Evolutionary conservation across 2,329 filamentous ascomycete genomes (phyloP).

Genomic region (Macrophomina tecta): DNA sequence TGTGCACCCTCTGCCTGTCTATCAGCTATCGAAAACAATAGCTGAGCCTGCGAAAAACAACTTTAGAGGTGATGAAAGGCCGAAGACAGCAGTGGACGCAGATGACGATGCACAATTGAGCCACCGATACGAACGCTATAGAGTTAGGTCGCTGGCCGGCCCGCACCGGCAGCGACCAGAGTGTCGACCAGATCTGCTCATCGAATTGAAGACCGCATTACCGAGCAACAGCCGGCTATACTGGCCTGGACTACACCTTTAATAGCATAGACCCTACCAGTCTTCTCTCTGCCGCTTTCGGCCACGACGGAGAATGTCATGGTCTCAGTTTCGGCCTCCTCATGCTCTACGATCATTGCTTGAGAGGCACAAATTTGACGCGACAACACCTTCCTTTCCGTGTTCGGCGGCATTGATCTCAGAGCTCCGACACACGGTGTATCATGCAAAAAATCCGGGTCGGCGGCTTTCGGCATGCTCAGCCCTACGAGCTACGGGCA

Average conservation of each 20-base stretch:
- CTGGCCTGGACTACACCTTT: not conserved
- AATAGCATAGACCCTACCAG: not conserved
- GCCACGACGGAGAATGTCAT: not conserved
- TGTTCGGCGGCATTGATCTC: not conserved
- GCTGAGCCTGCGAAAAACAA: no score
- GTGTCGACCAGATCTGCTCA: no score
- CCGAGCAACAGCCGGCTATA: not conserved
- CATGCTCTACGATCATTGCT: not conserved
- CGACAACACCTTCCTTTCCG: not conserved
- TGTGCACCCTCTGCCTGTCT: no score
- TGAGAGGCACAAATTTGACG: not conserved
- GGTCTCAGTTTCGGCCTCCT: not conserved
- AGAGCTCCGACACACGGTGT: not conserved
- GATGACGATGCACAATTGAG: no score
- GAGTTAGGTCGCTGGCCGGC: no score
- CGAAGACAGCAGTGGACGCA: no score
- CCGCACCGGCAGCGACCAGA: no score
- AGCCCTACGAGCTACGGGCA: constrained; percentile 23
- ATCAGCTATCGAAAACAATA: no score
- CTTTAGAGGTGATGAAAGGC: no score
- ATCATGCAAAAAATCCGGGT: not conserved
- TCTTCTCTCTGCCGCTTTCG: not conserved
- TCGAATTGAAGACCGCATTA: not conserved
- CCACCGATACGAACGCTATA: no score
- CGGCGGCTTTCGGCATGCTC: constrained; percentile 15